Base-by-base conservation (phyloP, 225 moss, liverwort and hornwort species). In the Takakia lepidozioides region DNA sequence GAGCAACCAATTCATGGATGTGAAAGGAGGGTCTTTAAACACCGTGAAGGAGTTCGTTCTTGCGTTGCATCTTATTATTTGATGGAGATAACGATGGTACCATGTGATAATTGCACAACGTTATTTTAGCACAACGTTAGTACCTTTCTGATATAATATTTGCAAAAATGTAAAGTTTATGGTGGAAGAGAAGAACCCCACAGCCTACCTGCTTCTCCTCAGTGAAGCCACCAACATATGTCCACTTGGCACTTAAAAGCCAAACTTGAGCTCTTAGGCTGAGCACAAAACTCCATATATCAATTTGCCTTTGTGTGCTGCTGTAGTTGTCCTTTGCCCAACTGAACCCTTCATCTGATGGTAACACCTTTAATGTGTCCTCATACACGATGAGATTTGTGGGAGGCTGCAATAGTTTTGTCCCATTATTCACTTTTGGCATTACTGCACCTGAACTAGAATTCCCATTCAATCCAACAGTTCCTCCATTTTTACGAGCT, bases 171-270 rank as follows among this genome's bases (percentile, higher is more conserved):
- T n/a, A n/a, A n/a, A n/a, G n/a, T n/a, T n/a, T n/a, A n/a, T n/a
- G n/a, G n/a, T n/a, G n/a, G n/a, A n/a, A n/a, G n/a, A n/a, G n/a
- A n/a, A n/a, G n/a, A n/a, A n/a, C n/a, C n/a, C n/a, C n/a, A n/a
- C n/a, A n/a, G n/a, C n/a, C n/a, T n/a, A 87, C 98, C 87, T 87
- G 85, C 65, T 81, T 98, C 28, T 79, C 91, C 52, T 98, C 91
- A 2, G 61, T 71, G 34, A 91, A 91, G 27, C 91, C 91, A 19
- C 87, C 85, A 5, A 81, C 23, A 14, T 91, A 98, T 3, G 83
- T 87, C 91, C 98, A 91, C 49, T 98, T 98, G 23, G 82, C 41
- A 67, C 87, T 78, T 59, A 74, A 11, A 36, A 85, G 58, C 73
- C 82, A 98, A 21, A 98, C 76, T 13, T 67, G 71, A 19, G 76